These are phyloP conservation scores for Pseudogymnoascus sp. DNA, from an alignment of 2,329 filamentous ascomycete species.

Conservation along the genomic window DNA sequence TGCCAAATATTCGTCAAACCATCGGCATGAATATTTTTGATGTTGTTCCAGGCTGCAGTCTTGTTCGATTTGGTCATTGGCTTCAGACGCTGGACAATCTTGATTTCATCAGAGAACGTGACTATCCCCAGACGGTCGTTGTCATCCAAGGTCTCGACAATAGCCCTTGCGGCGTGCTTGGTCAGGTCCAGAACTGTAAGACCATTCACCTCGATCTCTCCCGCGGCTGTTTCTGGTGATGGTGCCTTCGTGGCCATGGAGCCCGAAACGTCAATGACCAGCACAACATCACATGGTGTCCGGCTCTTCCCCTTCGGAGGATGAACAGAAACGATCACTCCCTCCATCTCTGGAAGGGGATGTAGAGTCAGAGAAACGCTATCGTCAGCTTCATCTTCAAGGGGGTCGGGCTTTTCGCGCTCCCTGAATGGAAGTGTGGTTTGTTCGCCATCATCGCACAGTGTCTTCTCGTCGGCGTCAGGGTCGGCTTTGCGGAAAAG, in stretches of 20 bases:
- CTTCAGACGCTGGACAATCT: constrained; percentile 39
- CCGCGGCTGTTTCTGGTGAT: constrained; percentile 29
- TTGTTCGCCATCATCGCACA: neutral
- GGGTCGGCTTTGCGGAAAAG: neutral
- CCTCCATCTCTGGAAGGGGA: constrained; percentile 33
- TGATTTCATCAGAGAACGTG: constrained; percentile 41
- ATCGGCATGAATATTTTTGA: constrained; percentile 36
- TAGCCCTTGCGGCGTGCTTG: constrained; percentile 53
- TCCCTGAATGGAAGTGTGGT: neutral
- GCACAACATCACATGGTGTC: constrained; percentile 52
- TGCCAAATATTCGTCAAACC: constrained; percentile 51
- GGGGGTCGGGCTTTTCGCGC: neutral
- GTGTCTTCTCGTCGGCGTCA: constrained; percentile 3
- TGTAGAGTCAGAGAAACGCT: constrained; percentile 32
- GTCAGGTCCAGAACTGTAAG: constrained; percentile 52
- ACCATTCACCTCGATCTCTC: constrained; percentile 39
- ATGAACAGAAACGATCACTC: constrained; percentile 41
- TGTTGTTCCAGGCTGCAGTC: constrained; percentile 32
- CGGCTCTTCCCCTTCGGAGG: constrained; percentile 33
- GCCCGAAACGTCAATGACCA: constrained; percentile 55
- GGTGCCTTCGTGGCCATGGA: constrained; percentile 48
- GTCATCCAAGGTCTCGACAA: constrained; percentile 49
- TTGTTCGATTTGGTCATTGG: constrained; percentile 45
- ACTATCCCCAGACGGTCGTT: constrained; percentile 52
- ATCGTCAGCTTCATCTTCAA: neutral